These are phyloP conservation scores for Taphrina populina DNA, from an alignment of 1,139 yeast species.

Conservation along the genomic window DNA sequence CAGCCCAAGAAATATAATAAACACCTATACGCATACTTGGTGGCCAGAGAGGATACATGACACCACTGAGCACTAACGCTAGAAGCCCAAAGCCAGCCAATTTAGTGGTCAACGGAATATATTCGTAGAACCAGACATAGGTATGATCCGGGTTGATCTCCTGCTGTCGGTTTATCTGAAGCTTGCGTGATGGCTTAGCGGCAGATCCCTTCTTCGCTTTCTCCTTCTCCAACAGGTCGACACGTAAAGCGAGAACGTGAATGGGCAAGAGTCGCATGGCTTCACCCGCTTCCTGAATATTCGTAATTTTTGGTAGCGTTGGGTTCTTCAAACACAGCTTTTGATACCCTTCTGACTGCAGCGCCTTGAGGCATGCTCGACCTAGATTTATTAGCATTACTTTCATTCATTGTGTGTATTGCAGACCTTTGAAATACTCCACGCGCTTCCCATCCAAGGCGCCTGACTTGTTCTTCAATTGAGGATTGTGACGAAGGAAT, in stretches of 20 bases:
- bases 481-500: conserved; percentile 62
- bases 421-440: conserved; percentile 73
- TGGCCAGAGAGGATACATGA: conserved; percentile 97
- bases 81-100: conserved; percentile 63
- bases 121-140: conserved; percentile 80
- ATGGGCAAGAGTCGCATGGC: conserved; percentile 68
- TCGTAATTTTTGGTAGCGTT: conserved; percentile 60
- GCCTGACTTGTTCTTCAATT: conserved; percentile 78
- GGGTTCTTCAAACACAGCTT: conserved; percentile 53
- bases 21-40: conserved; percentile 81
- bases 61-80: conserved; percentile 66
- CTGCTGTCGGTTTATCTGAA: conserved; percentile 66
- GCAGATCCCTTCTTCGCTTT: conserved; percentile 76
- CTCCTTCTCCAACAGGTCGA: conserved; percentile 50
- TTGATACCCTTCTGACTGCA: conserved; percentile 70
- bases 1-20: conserved; percentile 80
- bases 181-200: conserved; percentile 45
- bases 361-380: conserved; percentile 78
- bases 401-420: not conserved
- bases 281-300: conserved; percentile 59
- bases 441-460: conserved; percentile 64
- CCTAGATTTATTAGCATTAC: conserved; percentile 37
- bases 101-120: conserved; percentile 64
- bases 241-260: conserved; percentile 72
- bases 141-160: conserved; percentile 73